Conservation (phyloP, 2,329 filamentous ascomycete genomes). For the Ascochyta lentis region DNA sequence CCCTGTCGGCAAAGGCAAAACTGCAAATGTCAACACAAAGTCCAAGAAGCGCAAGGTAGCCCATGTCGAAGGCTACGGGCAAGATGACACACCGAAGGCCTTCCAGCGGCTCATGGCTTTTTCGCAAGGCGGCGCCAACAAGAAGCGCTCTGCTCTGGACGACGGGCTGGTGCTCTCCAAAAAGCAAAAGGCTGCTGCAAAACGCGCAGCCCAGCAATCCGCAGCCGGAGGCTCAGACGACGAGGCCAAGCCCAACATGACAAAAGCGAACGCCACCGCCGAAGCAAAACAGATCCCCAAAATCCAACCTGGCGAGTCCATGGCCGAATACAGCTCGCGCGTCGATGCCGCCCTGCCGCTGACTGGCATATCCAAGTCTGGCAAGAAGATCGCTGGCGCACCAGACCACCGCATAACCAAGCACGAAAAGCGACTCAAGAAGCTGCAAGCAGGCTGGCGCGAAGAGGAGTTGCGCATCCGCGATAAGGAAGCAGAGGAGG, state of each 20-base stretch:
- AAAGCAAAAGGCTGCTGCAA: slow-evolving; percentile 54
- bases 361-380: slow-evolving; percentile 66
- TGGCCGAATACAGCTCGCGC: slow-evolving; percentile 80
- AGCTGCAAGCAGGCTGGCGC: slow-evolving; percentile 65
- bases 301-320: slow-evolving; percentile 82
- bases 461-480: slow-evolving; percentile 62
- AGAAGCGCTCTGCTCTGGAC: slow-evolving; percentile 68
- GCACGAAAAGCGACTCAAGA: slow-evolving; percentile 79
- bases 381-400: slow-evolving; percentile 68
- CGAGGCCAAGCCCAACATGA: slow-evolving; percentile 1
- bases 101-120: slow-evolving; percentile 87
- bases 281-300: slow-evolving; percentile 21
- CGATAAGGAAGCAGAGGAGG: slow-evolving; percentile 80
- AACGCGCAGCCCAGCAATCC: slow-evolving; percentile 13
- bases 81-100: slow-evolving; percentile 85
- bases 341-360: slow-evolving; percentile 87
- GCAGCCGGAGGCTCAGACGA: slow-evolving; percentile 2
- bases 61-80: slow-evolving; percentile 59
- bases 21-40: slow-evolving; percentile 41
- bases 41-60: slow-evolving; percentile 48
- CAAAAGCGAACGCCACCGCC: slow-evolving; percentile 34
- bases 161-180: slow-evolving; percentile 64
- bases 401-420: slow-evolving; percentile 73
- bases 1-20: slow-evolving; percentile 57
- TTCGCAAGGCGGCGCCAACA: slow-evolving; percentile 59